Conservation (phyloP, 176 grass and related monocot species). For the Triticum turgidum region DNA sequence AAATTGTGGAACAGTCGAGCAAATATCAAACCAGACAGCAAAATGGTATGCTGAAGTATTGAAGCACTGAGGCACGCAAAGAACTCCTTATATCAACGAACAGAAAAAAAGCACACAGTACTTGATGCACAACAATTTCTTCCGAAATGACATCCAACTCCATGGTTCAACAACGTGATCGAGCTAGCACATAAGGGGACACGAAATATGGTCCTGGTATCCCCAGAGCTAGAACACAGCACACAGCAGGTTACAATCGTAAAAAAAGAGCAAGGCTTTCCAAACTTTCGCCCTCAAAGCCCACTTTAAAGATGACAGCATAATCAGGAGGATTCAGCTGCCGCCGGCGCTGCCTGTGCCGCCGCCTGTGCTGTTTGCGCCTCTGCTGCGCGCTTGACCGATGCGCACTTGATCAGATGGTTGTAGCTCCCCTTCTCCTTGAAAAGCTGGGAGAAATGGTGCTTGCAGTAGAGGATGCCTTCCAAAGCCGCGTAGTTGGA, state of each 20-base stretch:
- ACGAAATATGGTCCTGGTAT: conserved; percentile 30
- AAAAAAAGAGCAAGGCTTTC: conserved; percentile 27
- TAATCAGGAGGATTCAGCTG: conserved; percentile 39
- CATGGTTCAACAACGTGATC: conserved; percentile 34
- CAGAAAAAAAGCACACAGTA: background rate
- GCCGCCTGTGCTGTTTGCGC: conserved; percentile 36
- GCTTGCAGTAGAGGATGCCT: conserved; percentile 97
- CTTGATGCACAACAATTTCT: conserved; percentile 30
- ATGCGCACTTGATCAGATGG: conserved; percentile 83
- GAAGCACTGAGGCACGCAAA: background rate
- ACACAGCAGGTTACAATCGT: conserved; percentile 34
- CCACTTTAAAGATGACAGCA: background rate
- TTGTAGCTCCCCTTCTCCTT: conserved; percentile 99
- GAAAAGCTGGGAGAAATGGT: conserved; percentile 99
- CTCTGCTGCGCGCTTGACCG: conserved; percentile 50
- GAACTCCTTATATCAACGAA: background rate
- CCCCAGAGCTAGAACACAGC: conserved; percentile 27
- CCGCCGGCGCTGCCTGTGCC: conserved; percentile 28
- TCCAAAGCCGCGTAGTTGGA: conserved; percentile 95
- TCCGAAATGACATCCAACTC: conserved; percentile 16
- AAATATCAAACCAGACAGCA: too few relatives aligned
- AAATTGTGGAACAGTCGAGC: too few relatives aligned
- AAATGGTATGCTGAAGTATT: too few relatives aligned
- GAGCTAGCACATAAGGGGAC: conserved; percentile 29
- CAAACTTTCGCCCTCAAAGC: conserved; percentile 1